These are phyloP conservation scores for Saccharomycopsis amapae DNA, from an alignment of 805 yeast genomes.

Conservation along the genomic window DNA sequence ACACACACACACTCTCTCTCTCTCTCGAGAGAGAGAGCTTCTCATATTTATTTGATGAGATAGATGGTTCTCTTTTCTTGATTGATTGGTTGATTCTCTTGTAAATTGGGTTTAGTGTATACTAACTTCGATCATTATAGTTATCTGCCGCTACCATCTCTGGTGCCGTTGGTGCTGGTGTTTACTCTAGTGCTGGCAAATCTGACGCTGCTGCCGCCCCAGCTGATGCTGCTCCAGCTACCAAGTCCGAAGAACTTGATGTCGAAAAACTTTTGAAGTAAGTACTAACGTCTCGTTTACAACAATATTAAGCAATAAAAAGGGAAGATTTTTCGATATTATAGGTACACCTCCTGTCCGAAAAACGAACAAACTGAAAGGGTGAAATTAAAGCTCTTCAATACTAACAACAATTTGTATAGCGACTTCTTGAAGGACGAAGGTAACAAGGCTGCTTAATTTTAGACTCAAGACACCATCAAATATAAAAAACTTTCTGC, in stretches of 20 bases:
- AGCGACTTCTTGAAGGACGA: conserved; percentile 28
- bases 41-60: no score
- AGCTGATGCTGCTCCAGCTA: conserved; percentile 25
- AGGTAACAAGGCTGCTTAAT: background rate
- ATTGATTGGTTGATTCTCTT: no score
- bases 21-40: no score
- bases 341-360: no score
- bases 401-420: no score
- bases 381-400: no score
- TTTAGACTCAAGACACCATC: no score
- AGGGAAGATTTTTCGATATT: background rate
- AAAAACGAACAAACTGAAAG: no score
- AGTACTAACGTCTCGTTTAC: conserved; percentile 8
- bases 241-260: conserved; percentile 28
- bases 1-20: no score
- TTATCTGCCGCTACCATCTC: conserved; percentile 29
- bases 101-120: no score
- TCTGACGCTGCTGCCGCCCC: conserved; percentile 25
- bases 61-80: no score
- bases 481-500: no score
- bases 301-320: conserved; percentile 9
- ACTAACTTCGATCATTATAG: conserved; percentile 24
- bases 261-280: conserved; percentile 30
- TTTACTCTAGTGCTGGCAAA: conserved; percentile 23
- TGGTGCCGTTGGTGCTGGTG: conserved; percentile 30